Base-by-base conservation (phyloP, 2,329 filamentous ascomycete genomes). In the Harringtonia lauricola region DNA sequence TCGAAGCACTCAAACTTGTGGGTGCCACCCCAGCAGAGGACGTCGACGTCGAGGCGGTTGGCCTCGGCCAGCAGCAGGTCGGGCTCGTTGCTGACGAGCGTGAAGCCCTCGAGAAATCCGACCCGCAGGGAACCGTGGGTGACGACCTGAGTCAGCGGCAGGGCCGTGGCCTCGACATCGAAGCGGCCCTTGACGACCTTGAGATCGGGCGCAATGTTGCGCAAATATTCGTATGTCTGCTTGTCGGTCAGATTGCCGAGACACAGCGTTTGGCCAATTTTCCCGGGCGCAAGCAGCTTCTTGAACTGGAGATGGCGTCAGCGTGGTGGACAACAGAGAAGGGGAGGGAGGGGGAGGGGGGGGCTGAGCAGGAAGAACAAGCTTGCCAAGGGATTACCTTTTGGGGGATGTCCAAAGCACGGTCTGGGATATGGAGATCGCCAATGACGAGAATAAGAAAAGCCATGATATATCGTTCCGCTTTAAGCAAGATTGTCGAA, bases 401-500 rank as follows among this genome's bases (percentile, higher is more conserved):
- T 63, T 83, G 74, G 47, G 88, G 88, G 57, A 95, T 89, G 63
- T 94, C 88, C 51, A 92, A 80, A 55, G 87, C 88, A 61, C 88
- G 76, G 65, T 95, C 88, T 56, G 88, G 88, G 65, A 95, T 94
- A 69, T 94, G 88, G 43, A 95, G 78, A 68, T 95, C 88, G 62
- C 87, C 87, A 55, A 95, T 86, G 59, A 92, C 86, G 60, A 95
- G 77, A 59, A 94, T 88, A 54, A 95, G 74, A 66, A 90, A 86
- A 51, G 87, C 86, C 70, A 90, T 87, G 71, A 9, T 37, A 26
- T 9, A 21, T n/a, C 30, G 30, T 8, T 7, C 12, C 30, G 30
- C 30, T 13, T 14, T n/a, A 13, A 13, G 30, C 8, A 31, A n/a
- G 4, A n/a, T n/a, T 14, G 30, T n/a, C 12, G 30, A 31, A n/a